Percentiles rank a stretch among this genome's conserved stretches.
Evolutionary conservation across 495 filamentous ascomycete species (phyloP).

Genomic region (Aspergillus ostianus): DNA sequence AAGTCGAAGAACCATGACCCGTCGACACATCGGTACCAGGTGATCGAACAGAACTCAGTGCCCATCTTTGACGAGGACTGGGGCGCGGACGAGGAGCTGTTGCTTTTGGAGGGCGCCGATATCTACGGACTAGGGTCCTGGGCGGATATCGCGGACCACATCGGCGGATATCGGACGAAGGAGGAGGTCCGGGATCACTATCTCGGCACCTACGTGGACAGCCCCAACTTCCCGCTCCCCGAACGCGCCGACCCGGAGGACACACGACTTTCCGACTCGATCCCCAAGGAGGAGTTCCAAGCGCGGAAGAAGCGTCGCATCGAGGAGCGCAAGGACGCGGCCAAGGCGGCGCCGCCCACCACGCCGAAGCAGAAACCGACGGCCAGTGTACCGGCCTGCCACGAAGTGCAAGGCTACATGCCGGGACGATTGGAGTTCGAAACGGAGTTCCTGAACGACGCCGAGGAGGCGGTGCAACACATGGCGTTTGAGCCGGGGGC

Average conservation of each 20-base stretch:
- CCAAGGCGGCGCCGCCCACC: slow-evolving; percentile 76
- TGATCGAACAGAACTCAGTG: slow-evolving; percentile 97
- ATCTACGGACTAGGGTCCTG: slow-evolving; percentile 96
- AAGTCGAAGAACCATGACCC: slow-evolving; percentile 80
- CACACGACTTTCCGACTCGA: slow-evolving; percentile 67
- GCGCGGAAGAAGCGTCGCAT: slow-evolving; percentile 90
- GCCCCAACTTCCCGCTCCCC: slow-evolving; percentile 79
- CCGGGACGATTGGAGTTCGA: slow-evolving; percentile 96
- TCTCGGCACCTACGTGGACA: slow-evolving; percentile 80
- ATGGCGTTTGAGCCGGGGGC: slow-evolving; percentile 98
- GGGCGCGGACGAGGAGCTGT: slow-evolving; percentile 94
- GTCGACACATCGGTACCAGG: slow-evolving; percentile 77
- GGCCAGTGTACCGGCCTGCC: slow-evolving; percentile 87
- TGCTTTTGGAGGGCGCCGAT: slow-evolving; percentile 93
- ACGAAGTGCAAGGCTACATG: slow-evolving; percentile 99
- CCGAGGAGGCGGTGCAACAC: slow-evolving; percentile 95
- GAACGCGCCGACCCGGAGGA: slow-evolving; percentile 79
- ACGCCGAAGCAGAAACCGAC: slow-evolving; percentile 95
- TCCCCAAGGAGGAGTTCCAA: slow-evolving; percentile 91
- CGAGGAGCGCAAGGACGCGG: slow-evolving; percentile 84
- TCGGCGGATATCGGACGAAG: slow-evolving; percentile 89
- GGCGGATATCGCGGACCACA: slow-evolving; percentile 97
- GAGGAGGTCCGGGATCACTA: slow-evolving; percentile 96
- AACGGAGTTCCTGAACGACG: slow-evolving; percentile 95
- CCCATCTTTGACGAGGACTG: slow-evolving; percentile 94